Evolutionary conservation across 129 eudicot species (phyloP), one percentile per base, ranked within the genome.

Genomic region (Dittrichia graveolens): DNA sequence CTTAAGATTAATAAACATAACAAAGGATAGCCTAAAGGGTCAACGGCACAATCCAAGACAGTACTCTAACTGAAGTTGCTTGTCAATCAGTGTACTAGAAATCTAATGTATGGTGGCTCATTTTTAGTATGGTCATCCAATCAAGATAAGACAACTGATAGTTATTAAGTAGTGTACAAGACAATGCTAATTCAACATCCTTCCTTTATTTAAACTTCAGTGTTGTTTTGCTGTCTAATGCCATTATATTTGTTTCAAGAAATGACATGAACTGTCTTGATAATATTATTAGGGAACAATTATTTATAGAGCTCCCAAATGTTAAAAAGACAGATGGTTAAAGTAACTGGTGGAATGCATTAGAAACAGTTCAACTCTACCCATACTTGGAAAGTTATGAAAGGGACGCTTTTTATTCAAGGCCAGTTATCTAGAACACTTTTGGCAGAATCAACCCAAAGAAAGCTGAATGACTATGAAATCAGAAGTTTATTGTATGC

Each of bases 391-490:
- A 60, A 58, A 58, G 4, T 4, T 31, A 31, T 43, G 76, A 58
- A 57, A 45, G 39, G 35, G 69, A 63, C 52, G 40, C 52, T 63
- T 63, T 35, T 40, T 6, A 58, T 58, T n/a, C 15, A 45, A 44
- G 14, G 45, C 11, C 40, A 72, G 18, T 45, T 65, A 44, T 44
- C 55, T 46, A 19, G 14, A 24, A 24, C 18, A 37, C 38, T 46
- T 72, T 72, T 45, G 19, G 56, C 67, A 72, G 19, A 73, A 46
- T 73, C 48, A n/a, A n/a, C n/a, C n/a, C n/a, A n/a, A n/a, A 61
- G 31, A 24, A 24, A 24, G 31, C 31, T 24, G 31, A 24, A 24
- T 24, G n/a, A 52, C 78, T 10, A 39, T 39, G 63, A 50, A 64
- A 75, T 16, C 13, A 10, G 11, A 72, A 46, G 56, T 46, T 72